Evolutionary conservation across 495 filamentous ascomycete species (phyloP).

Genomic region (Trichoderma orchidacearum): DNA sequence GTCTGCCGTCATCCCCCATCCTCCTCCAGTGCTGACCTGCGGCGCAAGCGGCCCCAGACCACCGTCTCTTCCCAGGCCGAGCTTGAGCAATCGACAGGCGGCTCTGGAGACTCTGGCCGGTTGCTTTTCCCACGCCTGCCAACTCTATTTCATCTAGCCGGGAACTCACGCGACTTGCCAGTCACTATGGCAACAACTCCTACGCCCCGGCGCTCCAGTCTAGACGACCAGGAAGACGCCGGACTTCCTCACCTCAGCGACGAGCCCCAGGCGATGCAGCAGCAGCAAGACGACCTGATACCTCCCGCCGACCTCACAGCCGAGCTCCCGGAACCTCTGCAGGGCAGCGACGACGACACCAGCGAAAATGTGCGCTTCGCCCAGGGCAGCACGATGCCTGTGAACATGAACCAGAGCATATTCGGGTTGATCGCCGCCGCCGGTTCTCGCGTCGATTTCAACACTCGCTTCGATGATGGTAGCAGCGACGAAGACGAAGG

Average conservation of each 20-base stretch:
- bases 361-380: conserved; percentile 59
- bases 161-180: background rate
- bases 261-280: conserved; percentile 33
- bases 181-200: conserved; percentile 10
- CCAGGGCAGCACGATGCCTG: conserved; percentile 31
- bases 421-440: conserved; percentile 92
- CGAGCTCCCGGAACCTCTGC: conserved; percentile 66
- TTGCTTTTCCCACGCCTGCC: background rate
- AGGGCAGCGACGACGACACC: conserved; percentile 42
- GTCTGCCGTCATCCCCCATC: background rate
- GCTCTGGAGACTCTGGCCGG: background rate
- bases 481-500: conserved; percentile 70
- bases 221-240: conserved; percentile 4
- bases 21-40: background rate
- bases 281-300: conserved; percentile 35
- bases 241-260: conserved; percentile 12
- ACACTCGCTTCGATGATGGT: conserved; percentile 64
- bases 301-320: conserved; percentile 31
- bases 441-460: conserved; percentile 66
- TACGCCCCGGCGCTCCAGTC: conserved; percentile 10
- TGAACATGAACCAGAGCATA: conserved; percentile 87
- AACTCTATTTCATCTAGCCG: background rate
- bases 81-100: background rate
- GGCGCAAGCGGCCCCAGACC: background rate
- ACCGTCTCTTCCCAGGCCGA: background rate